phyloP scores from a whole-genome alignment of 768 basidiomycete genomes.

The Lactarius sanguifluus region DNA sequence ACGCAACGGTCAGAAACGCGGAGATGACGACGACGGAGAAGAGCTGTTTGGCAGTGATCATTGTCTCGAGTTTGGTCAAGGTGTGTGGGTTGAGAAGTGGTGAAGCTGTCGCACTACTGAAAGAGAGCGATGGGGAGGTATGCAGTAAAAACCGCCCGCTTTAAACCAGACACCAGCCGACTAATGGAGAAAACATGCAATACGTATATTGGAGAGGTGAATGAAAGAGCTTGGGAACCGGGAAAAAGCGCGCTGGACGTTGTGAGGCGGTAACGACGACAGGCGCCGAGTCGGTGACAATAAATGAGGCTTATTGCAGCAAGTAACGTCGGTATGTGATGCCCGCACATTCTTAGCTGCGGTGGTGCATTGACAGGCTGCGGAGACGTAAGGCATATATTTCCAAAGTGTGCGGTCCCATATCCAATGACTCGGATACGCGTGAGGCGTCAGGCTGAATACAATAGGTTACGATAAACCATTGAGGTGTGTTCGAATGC shows the following conservation, averaged over 20 bases:
- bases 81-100: neutral
- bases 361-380: no score
- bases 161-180: neutral
- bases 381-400: no score
- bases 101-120: neutral
- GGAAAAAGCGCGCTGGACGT: no score
- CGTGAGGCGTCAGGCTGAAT: no score
- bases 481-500: no score
- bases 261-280: neutral
- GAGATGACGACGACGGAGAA: slow-evolving; percentile 10
- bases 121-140: neutral
- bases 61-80: neutral
- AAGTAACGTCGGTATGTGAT: neutral
- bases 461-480: no score
- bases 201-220: neutral
- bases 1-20: slow-evolving; percentile 5
- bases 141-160: neutral
- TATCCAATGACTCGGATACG: no score
- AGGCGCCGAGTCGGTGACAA: neutral
- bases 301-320: neutral
- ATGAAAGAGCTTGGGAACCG: no score
- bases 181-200: neutral
- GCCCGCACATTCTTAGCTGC: no score
- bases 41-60: slow-evolving; percentile 3
- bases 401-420: no score